Base-by-base conservation (phyloP, 495 filamentous ascomycete genomes). In the Trypethelium eluteriae region DNA sequence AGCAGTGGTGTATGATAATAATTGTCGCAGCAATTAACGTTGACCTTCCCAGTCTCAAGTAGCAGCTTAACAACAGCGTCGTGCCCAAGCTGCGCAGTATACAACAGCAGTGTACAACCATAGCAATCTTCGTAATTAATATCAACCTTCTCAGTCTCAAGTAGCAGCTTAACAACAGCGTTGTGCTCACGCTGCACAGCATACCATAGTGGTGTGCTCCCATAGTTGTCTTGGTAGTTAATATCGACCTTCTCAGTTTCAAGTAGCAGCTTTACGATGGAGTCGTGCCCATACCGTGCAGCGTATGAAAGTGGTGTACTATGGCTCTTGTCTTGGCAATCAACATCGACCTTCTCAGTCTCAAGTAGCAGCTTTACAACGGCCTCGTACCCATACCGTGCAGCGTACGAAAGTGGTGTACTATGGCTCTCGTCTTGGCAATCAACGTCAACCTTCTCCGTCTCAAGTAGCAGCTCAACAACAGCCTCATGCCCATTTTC, bases 381-480 rank as follows among this genome's bases (percentile, higher is more conserved):
- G 41, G 39, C 50, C 50, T 63, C 25, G 46, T 69, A 44, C 7
- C 65, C 68, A 9, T 35, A 35, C 46, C n/a, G 16, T 39, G 69
- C 66, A 38, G 70, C 70, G 2, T 59, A 66, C 16, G 61, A 46
- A 1, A 70, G 64, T n/a, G 70, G 66, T 49, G 47, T 71, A 38
- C 69, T 63, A 64, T 69, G 64, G 2, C 47, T 3, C n/a, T 63
- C 66, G 11, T 64, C 69, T 49, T 64, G 66, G 1, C 64, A 66
- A 44, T 71, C 69, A 32, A 72, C 70, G 56, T 71, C 68, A 14
- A 69, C 69, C n/a, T n/a, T n/a, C 12, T 61, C 63, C 12, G 63
- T 47, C 2, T 64, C 56, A 34, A 72, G 59, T 32, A 73, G 70
- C 64, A 71, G 39, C 64, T 70, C 32, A 34, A 71, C 67, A 1